Evolutionary conservation across 768 basidiomycete genomes (phyloP), one percentile per base, ranked within the genome.

Genomic region (Sarcomyxa edulis): DNA sequence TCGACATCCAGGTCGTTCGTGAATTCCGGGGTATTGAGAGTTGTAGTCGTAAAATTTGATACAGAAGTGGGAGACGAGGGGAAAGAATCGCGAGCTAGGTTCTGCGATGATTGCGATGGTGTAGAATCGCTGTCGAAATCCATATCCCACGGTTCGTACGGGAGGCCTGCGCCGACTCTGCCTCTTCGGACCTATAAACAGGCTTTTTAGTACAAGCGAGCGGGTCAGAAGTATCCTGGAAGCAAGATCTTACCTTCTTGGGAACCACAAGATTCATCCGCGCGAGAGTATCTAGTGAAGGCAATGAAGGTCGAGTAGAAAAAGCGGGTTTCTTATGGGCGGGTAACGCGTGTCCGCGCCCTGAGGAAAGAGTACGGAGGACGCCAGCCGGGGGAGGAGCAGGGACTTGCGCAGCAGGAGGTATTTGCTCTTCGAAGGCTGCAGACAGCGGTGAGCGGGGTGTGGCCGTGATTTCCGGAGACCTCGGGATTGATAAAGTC

Each of bases 121-220:
- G 36, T 48, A n/a, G n/a, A n/a, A n/a, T n/a, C n/a, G n/a, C n/a
- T 44, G 14, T 46, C 43, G 16, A 37, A 32, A 20, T 56, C 51
- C n/a, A 56, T 58, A 43, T 74, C 68, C 75, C 75, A 77, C 30
- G 75, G 75, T 49, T 77, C 75, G 42, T 64, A 68, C 0, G 75
- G 75, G 6, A 77, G 59, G 0, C 62, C 51, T 1, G 74, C 75
- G 28, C 75, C 75, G 5, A 75, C 73, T 20, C 58, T 61, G 21
- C 75, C 75, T 53, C 68, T 71, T 11, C 72, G 67, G 32, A 67
- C 65, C 75, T 77, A 39, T n/a, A n/a, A n/a, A n/a, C n/a, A n/a
- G n/a, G n/a, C n/a, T n/a, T n/a, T n/a, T n/a, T n/a, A 27, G n/a
- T 45, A 16, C 10, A 40, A 35, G 31, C n/a, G 19, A 34, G 26